Evolutionary conservation across 2,329 filamentous ascomycete genomes (phyloP), one percentile per base, ranked within the genome.

Genomic region (Madurella mycetomatis): DNA sequence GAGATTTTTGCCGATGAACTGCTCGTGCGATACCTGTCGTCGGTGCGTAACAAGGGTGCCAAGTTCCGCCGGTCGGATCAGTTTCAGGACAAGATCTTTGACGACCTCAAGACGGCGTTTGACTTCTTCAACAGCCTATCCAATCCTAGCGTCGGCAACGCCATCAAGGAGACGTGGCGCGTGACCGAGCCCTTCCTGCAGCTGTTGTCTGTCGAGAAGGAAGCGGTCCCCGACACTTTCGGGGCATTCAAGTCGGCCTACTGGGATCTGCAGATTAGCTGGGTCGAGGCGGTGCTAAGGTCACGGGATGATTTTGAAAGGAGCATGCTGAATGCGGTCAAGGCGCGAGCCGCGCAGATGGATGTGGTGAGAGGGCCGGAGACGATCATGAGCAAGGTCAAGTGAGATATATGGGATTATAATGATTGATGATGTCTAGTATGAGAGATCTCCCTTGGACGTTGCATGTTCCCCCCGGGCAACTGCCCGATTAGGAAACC

Each of bases 321-420:
- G 62, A 81, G 83, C 56, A 90, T 97, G 88, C 72, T 97, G 60
- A 94, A 90, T 67, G 81, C 84, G 16, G 87, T 97, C 47, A 97
- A 97, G 77, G 84, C 85, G 2, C 83, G 86, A 68, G 92, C 92
- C n/a, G 92, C 90, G 8, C 88, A 90, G 71, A 82, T 95, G 62
- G 85, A 88, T 55, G 85, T 92, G 1, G 86, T 88, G 58, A 82
- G 91, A 59, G 92, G 90, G 0, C 73, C 82, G 16, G 92, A 97
- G 73, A 97, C 94, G 2, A 89, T 99, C 59, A 96, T 99, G 92
- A 85, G 88, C 59, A 92, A 90, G 73, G 83, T 96, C 47, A 94
- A 92, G 72, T 95, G 51, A 66, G 51, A 17, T 42, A 5, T 51
- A 48, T 54, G 52, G 53, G 52, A 42, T 52, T 47, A 16, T 39